Evolutionary conservation across 2,329 filamentous ascomycete species (phyloP), one percentile per base, ranked within the genome.

Genomic region (Alternaria arbusti): DNA sequence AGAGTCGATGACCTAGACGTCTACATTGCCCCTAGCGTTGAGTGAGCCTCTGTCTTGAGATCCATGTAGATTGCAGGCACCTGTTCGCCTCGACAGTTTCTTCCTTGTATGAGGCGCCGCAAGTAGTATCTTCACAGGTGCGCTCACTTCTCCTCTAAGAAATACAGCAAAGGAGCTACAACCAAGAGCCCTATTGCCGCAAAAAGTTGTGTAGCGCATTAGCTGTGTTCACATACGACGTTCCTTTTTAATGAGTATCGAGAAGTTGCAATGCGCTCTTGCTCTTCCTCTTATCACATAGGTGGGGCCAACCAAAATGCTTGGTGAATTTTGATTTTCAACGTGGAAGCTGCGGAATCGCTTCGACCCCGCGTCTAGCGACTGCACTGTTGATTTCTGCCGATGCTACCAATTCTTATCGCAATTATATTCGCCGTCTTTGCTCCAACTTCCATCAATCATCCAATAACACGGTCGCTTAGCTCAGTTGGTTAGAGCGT

Each of bases 401-500:
- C 6, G 2, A 15, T 32, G 1, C 13, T 12, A 15, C 30, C 12
- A 15, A 3, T 32, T 15, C n/a, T 4, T 4, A 3, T 1, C 30
- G 30, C 12, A 32, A 0, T 32, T 4, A 32, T 32, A 3, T 4
- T 0, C 6, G 30, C 30, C 2, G 30, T 6, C 8, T 2, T 32
- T n/a, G n/a, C 2, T n/a, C 9, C 15, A 36, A 10, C 8, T 40
- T 54, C 11, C 40, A 66, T 49, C 17, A 12, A 54, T 49, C 20
- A 61, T 17, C 26, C 2, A n/a, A 67, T 12, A 63, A 52, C 11
- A n/a, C 15, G 66, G 66, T 69, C 66, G 66, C 64, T 69, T 69
- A 67, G 66, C 66, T 69, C 66, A 69, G 66, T 69, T 69, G 66
- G 66, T 69, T 69, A 69, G 66, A 69, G 66, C 66, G 66, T 69